Conservation (phyloP, 2,329 filamentous ascomycete species). For the Sphaerulina vaccinii region DNA sequence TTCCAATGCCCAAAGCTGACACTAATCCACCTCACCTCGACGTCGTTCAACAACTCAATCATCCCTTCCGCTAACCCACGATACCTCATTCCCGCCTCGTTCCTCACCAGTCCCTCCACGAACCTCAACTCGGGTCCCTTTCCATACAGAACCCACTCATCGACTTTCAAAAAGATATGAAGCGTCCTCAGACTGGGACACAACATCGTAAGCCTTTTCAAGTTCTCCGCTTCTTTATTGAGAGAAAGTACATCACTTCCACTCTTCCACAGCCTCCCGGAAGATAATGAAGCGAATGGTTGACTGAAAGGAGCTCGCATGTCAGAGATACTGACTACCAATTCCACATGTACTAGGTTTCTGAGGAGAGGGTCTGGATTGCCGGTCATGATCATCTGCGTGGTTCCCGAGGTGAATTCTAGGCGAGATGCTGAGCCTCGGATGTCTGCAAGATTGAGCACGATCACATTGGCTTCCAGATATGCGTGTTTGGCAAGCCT, state of each 20-base stretch:
- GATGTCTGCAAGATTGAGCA: conserved; percentile 12
- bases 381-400: conserved; percentile 13
- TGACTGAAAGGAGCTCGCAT: conserved; percentile 16
- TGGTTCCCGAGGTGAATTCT: conserved; percentile 4
- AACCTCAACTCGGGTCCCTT: conserved; percentile 2
- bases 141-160: conserved; percentile 15
- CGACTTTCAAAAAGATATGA: conserved; percentile 14
- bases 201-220: background rate
- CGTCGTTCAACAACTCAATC: conserved; percentile 6
- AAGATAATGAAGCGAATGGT: conserved; percentile 9
- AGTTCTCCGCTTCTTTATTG: conserved; percentile 6
- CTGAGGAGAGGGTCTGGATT: conserved; percentile 12
- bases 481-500: conserved; percentile 5
- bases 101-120: background rate
- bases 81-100: conserved; percentile 5
- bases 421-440: conserved; percentile 13
- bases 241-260: conserved; percentile 6
- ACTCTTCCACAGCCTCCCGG: conserved; percentile 6
- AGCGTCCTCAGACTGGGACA: conserved; percentile 7
- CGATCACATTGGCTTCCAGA: conserved; percentile 15
- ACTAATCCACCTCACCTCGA: background rate
- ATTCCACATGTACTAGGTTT: conserved; percentile 7
- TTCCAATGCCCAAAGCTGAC: conserved; percentile 13
- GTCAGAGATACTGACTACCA: conserved; percentile 9
- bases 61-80: conserved; percentile 6